Percentiles rank a stretch among this genome's conserved stretches.
Evolutionary conservation across 176 grass and related monocot species (phyloP).

Genomic region (Olyra latifolia): DNA sequence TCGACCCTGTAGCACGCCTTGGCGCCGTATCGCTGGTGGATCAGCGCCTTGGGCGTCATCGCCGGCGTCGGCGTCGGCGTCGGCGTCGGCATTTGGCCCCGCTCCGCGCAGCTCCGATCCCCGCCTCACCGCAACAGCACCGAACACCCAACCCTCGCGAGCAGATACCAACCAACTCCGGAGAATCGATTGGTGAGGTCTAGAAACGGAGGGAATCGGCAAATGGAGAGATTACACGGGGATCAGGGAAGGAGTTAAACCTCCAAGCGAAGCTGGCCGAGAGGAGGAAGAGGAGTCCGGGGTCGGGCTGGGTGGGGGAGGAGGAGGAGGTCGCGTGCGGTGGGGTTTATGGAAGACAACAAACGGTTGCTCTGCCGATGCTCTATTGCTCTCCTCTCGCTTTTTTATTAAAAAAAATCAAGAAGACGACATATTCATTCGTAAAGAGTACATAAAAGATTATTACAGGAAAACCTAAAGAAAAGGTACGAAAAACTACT

Average conservation of each 20-base stretch:
- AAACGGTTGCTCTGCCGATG: neutral
- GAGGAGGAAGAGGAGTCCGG: neutral
- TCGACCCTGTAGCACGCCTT: constrained; percentile 66
- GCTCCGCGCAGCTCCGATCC: neutral
- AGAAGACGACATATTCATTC: no score
- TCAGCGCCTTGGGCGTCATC: constrained; percentile 78
- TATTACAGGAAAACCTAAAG: no score
- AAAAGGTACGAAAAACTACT: no score
- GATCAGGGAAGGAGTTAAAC: constrained; percentile 5
- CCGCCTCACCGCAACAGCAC: neutral
- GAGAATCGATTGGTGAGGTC: neutral
- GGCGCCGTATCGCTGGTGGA: constrained; percentile 71
- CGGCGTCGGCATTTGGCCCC: neutral
- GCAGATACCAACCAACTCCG: neutral
- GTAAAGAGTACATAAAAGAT: no score
- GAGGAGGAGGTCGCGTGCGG: neutral
- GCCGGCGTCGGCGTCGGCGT: constrained; percentile 34
- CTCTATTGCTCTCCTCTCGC: no score
- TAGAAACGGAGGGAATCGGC: neutral
- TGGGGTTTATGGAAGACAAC: constrained; percentile 16
- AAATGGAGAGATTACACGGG: neutral
- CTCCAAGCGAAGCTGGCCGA: neutral
- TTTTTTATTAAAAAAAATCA: no score
- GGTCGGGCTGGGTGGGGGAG: neutral
- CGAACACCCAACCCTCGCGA: neutral